These are phyloP conservation scores for Castanea sativa DNA, from an alignment of 306 rosid species.

Conservation along the genomic window DNA sequence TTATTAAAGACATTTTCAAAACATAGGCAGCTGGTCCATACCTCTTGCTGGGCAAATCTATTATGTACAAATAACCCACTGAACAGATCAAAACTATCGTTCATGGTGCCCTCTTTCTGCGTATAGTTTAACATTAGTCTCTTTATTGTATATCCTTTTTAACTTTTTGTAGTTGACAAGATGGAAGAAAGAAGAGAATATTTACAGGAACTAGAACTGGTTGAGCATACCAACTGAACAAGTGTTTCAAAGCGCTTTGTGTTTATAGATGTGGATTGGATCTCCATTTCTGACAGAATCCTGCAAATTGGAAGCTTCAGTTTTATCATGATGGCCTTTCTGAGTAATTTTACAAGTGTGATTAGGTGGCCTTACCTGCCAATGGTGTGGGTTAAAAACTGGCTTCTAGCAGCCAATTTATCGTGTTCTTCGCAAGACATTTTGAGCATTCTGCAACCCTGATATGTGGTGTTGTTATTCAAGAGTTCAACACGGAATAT, in stretches of 20 bases:
- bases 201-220: neutral
- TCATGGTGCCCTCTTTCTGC: slow-evolving; percentile 56
- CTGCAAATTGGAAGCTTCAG: slow-evolving; percentile 24
- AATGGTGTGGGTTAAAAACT: slow-evolving; percentile 61
- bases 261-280: slow-evolving; percentile 49
- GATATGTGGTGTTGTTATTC: neutral
- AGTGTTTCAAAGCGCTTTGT: slow-evolving; percentile 54
- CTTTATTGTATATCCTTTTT: neutral
- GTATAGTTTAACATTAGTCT: slow-evolving; percentile 6
- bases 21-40: slow-evolving; percentile 15
- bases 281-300: slow-evolving; percentile 49
- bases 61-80: slow-evolving; percentile 47
- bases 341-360: neutral
- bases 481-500: neutral
- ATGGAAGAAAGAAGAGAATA: neutral
- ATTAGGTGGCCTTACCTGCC: slow-evolving; percentile 46
- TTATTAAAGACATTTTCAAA: neutral
- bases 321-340: neutral
- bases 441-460: slow-evolving; percentile 70
- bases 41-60: slow-evolving; percentile 70
- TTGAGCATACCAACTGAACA: slow-evolving; percentile 37
- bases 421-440: slow-evolving; percentile 73
- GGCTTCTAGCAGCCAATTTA: slow-evolving; percentile 59
- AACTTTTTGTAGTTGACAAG: neutral
- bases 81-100: slow-evolving; percentile 50